Conservation (phyloP, 2,329 filamentous ascomycete species). For the Pseudopyricularia cyperi region DNA sequence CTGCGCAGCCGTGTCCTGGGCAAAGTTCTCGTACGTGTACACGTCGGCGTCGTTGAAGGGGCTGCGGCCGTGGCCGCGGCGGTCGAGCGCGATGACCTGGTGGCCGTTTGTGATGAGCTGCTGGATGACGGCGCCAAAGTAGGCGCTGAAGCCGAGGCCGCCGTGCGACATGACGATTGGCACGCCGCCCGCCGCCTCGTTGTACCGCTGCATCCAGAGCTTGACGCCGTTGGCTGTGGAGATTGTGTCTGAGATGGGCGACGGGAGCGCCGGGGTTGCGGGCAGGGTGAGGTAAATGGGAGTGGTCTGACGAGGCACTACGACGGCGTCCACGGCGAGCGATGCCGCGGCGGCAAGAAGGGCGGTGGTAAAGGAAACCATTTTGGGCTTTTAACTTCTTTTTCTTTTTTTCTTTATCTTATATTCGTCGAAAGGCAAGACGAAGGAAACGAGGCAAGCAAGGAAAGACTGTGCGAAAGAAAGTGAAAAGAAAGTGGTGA, state of each 20-base stretch:
- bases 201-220: slow-evolving; percentile 28
- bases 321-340: neutral
- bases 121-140: slow-evolving; percentile 23
- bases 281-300: slow-evolving; percentile 33
- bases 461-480: neutral
- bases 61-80: slow-evolving; percentile 26
- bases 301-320: neutral
- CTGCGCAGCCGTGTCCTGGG: slow-evolving; percentile 19
- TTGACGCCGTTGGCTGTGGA: slow-evolving; percentile 21
- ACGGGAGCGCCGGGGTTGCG: slow-evolving; percentile 21
- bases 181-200: slow-evolving; percentile 15
- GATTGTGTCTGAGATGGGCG: slow-evolving; percentile 16
- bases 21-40: slow-evolving; percentile 25
- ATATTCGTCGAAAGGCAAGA: too few relatives aligned
- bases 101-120: slow-evolving; percentile 17
- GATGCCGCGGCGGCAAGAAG: neutral
- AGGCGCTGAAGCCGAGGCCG: slow-evolving; percentile 26
- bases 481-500: neutral
- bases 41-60: slow-evolving; percentile 19
- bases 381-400: neutral
- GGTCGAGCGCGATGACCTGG: slow-evolving; percentile 26
- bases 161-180: slow-evolving; percentile 26
- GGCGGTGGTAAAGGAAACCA: neutral
- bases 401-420: too few relatives aligned
- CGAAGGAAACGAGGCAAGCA: neutral